These are phyloP conservation scores for Petasospora rhodanensis DNA, from an alignment of 1,139 yeast species.

Conservation along the genomic window DNA sequence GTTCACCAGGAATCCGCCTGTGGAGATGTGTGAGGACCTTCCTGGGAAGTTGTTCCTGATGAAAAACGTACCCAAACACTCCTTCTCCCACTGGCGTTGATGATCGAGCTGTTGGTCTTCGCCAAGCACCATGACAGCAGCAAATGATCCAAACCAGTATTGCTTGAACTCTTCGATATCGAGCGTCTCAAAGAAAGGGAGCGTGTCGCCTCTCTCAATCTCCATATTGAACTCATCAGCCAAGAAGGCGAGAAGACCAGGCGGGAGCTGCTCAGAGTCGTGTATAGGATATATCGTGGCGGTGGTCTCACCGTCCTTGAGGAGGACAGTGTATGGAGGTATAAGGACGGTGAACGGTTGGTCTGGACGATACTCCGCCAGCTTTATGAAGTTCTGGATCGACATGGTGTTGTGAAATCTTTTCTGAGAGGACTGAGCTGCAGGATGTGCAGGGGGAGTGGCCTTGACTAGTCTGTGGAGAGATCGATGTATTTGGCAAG, in stretches of 20 bases:
- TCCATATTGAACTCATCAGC: slow-evolving; percentile 94
- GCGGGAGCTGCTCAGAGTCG: slow-evolving; percentile 59
- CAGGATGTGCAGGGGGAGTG: too few species aligned
- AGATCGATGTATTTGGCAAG: too few species aligned
- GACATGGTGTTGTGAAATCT: too few species aligned
- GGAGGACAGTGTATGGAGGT: slow-evolving; percentile 55
- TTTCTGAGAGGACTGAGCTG: too few species aligned
- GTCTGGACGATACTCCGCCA: slow-evolving; percentile 17
- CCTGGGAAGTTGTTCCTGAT: slow-evolving; percentile 92
- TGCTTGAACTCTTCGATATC: slow-evolving; percentile 68
- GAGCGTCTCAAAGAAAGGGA: slow-evolving; percentile 76
- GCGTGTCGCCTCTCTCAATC: slow-evolving; percentile 82
- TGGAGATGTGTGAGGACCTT: slow-evolving; percentile 87
- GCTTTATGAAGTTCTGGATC: slow-evolving; percentile 10
- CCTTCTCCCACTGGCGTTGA: slow-evolving; percentile 78
- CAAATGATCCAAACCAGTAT: slow-evolving; percentile 81
- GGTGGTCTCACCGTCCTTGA: slow-evolving; percentile 85
- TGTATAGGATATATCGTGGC: slow-evolving; percentile 89
- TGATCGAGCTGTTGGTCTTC: slow-evolving; percentile 58
- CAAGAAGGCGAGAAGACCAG: slow-evolving; percentile 70
- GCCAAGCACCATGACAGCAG: slow-evolving; percentile 83
- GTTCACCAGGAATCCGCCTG: slow-evolving; percentile 83
- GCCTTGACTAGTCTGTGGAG: too few species aligned
- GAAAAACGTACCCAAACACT: slow-evolving; percentile 80
- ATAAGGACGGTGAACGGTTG: slow-evolving; percentile 24